phyloP scores from a whole-genome alignment of 1,284 basidiomycete genomes.

The Melampsora americana region DNA sequence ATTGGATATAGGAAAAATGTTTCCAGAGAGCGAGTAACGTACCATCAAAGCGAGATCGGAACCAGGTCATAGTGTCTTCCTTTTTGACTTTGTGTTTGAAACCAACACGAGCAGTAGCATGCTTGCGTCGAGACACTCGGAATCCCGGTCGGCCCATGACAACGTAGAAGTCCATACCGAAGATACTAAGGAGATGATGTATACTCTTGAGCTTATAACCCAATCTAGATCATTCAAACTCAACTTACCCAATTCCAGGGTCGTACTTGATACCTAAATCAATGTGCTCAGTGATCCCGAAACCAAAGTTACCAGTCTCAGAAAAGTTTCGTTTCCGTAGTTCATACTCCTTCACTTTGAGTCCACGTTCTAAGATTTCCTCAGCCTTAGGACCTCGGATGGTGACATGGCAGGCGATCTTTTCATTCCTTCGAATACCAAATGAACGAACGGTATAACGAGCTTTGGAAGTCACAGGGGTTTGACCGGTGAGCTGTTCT shows the following conservation, averaged over 20 bases:
- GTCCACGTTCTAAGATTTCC: constrained; percentile 97
- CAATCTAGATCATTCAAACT: not conserved
- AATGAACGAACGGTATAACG: constrained; percentile 99
- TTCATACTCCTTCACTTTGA: constrained; percentile 99
- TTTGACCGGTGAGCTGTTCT: constrained; percentile 99
- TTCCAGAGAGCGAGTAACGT: not conserved
- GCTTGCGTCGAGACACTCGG: constrained; percentile 87
- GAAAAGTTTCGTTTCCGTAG: constrained; percentile 85
- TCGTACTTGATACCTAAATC: constrained; percentile 98
- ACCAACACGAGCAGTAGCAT: constrained; percentile 81
- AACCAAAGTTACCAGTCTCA: constrained; percentile 96
- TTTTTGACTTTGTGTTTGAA: constrained; percentile 63
- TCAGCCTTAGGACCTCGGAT: constrained; percentile 99
- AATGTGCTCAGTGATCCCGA: constrained; percentile 98
- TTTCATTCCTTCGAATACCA: constrained; percentile 99
- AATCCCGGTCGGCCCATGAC: constrained; percentile 95
- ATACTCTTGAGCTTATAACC: not conserved
- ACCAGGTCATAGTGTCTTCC: constrained; percentile 44
- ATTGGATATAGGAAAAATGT: not conserved
- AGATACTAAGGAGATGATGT: constrained; percentile 26
- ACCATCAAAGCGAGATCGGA: constrained; percentile 44
- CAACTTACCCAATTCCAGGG: constrained; percentile 72
- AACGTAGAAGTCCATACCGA: constrained; percentile 62
- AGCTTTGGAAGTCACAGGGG: constrained; percentile 98
- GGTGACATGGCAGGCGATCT: constrained; percentile 99